Evolutionary conservation across 345 rosid species (phyloP).

Genomic region (Arabidopsis suecica): DNA sequence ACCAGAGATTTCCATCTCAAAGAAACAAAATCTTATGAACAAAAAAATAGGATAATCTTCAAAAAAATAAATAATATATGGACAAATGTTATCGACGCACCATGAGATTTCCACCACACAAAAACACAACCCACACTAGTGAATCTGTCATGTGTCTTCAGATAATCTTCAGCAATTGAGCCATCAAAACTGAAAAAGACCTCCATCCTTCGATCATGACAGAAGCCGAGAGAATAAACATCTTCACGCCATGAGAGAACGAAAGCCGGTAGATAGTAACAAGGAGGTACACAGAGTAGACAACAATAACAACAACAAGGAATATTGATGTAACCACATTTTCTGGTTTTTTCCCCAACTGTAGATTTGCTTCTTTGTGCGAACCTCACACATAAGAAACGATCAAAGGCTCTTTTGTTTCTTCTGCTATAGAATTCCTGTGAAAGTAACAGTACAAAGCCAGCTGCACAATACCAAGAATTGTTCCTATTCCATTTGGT

Average conservation of each 20-base stretch:
- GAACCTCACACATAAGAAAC: conserved; percentile 50
- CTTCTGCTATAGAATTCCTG: conserved; percentile 42
- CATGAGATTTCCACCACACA: conserved; percentile 28
- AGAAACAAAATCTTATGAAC: not conserved
- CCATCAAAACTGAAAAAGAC: conserved; percentile 16
- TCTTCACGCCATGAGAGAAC: conserved; percentile 32
- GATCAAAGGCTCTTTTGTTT: conserved; percentile 63
- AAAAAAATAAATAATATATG: conserved; percentile 19
- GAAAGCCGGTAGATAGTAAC: conserved; percentile 28
- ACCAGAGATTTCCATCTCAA: conserved; percentile 11
- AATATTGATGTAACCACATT: conserved; percentile 31
- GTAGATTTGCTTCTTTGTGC: not conserved
- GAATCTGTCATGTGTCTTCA: conserved; percentile 27
- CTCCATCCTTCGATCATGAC: conserved; percentile 34
- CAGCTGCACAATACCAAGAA: conserved; percentile 77
- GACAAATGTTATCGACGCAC: conserved; percentile 25
- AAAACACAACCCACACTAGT: conserved; percentile 18
- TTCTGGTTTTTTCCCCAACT: not conserved
- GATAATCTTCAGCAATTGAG: conserved; percentile 28
- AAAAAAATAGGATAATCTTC: conserved; percentile 9
- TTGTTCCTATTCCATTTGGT: conserved; percentile 83
- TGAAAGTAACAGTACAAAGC: conserved; percentile 65
- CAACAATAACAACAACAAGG: conserved; percentile 3
- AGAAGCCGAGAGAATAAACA: conserved; percentile 37
- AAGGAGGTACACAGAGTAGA: conserved; percentile 19